phyloP scores from a whole-genome alignment of 805 yeast genomes.

The Priceomyces castillae region DNA sequence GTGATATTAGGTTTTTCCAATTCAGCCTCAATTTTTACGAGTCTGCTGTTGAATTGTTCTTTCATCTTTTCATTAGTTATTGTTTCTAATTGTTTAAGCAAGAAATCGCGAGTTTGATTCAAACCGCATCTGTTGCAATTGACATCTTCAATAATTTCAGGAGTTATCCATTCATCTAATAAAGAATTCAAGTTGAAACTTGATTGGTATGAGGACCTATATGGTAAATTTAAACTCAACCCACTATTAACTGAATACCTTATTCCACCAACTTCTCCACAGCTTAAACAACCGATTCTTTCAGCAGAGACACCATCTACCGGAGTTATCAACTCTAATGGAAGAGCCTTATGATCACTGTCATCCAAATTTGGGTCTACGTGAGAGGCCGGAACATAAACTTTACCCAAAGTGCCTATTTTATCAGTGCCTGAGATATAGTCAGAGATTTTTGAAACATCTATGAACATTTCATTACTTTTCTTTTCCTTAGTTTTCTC shows the following conservation, averaged over 20 bases:
- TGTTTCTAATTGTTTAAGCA: slow-evolving; percentile 45
- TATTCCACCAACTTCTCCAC: slow-evolving; percentile 94
- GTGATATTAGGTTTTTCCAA: slow-evolving; percentile 66
- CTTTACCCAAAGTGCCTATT: slow-evolving; percentile 60
- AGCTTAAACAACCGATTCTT: slow-evolving; percentile 82
- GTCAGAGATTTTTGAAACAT: slow-evolving; percentile 21
- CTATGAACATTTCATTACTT: slow-evolving; percentile 17
- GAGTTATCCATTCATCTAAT: slow-evolving; percentile 64
- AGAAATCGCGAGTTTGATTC: slow-evolving; percentile 51
- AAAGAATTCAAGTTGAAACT: slow-evolving; percentile 46
- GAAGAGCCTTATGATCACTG: slow-evolving; percentile 43
- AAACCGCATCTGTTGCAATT: slow-evolving; percentile 93
- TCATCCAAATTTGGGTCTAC: slow-evolving; percentile 66
- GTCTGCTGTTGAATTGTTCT: slow-evolving; percentile 28
- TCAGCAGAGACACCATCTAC: slow-evolving; percentile 89
- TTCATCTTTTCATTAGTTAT: slow-evolving; percentile 37
- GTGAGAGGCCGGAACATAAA: slow-evolving; percentile 69
- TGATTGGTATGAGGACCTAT: slow-evolving; percentile 30
- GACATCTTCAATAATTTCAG: slow-evolving; percentile 89
- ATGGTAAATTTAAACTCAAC: slow-evolving; percentile 65
- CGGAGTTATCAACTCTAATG: slow-evolving; percentile 71
- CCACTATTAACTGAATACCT: slow-evolving; percentile 79
- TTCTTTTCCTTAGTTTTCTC: slow-evolving; percentile 13
- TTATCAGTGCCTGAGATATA: slow-evolving; percentile 39
- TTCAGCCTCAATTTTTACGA: slow-evolving; percentile 40